Evolutionary conservation across 2,329 filamentous ascomycete genomes (phyloP).

Genomic region (Colletotrichum spinosum): DNA sequence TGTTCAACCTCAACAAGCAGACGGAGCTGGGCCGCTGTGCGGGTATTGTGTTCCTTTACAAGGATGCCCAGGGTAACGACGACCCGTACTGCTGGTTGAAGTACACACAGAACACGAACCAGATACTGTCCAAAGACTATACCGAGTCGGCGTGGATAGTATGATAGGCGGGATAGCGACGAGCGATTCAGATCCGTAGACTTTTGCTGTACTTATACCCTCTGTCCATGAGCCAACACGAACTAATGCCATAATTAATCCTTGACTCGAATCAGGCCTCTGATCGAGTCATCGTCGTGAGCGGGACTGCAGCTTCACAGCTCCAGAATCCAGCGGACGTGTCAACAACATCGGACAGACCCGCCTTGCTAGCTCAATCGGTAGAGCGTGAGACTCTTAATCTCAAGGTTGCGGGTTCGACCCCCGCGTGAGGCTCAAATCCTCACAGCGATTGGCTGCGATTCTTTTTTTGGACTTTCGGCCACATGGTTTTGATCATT

Average conservation of each 20-base stretch:
- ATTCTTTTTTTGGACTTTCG: not conserved
- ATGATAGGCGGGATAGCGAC: not conserved
- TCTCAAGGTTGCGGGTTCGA: slow-evolving; percentile 53
- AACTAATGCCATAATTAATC: not conserved
- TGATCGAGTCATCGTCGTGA: not conserved
- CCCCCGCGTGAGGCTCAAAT: slow-evolving; percentile 43
- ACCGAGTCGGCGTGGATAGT: slow-evolving; percentile 31
- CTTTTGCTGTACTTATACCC: slow-evolving; percentile 2
- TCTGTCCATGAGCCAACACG: not conserved
- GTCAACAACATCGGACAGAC: slow-evolving; percentile 3
- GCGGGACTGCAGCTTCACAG: not conserved
- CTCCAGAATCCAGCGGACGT: not conserved
- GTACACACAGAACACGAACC: slow-evolving; percentile 29
- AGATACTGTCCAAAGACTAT: slow-evolving; percentile 21
- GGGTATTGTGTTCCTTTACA: slow-evolving; percentile 26
- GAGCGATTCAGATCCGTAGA: not conserved
- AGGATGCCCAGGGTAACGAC: slow-evolving; percentile 21
- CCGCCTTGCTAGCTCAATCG: slow-evolving; percentile 70
- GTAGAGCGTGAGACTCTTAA: slow-evolving; percentile 81
- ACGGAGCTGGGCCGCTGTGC: slow-evolving; percentile 24
- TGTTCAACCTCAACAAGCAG: slow-evolving; percentile 27
- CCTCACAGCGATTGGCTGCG: slow-evolving; percentile 31
- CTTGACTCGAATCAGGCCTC: not conserved
- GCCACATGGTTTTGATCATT: not conserved
- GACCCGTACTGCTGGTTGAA: slow-evolving; percentile 31